Percentiles rank a stretch among this genome's conserved stretches.
These are phyloP conservation scores for Phytopythium chamaehyphon DNA, from an alignment of 352 stramenopile genomes.

Conservation along the genomic window DNA sequence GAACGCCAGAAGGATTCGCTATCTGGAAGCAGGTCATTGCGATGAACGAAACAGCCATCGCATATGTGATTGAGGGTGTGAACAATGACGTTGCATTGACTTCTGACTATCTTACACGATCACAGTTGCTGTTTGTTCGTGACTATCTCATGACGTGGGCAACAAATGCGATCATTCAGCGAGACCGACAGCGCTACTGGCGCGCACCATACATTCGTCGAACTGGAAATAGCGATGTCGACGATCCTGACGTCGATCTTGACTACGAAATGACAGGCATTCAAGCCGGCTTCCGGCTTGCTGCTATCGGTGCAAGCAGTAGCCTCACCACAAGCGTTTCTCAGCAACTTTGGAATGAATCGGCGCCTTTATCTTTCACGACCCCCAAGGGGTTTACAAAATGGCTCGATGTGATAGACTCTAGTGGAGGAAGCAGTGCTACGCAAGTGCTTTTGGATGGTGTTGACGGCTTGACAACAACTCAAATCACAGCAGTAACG, in stretches of 20 bases:
- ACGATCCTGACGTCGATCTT: slow-evolving; percentile 54
- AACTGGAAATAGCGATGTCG: slow-evolving; percentile 33
- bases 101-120: slow-evolving; percentile 49
- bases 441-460: slow-evolving; percentile 9
- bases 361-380: slow-evolving; percentile 33
- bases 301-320: slow-evolving; percentile 16
- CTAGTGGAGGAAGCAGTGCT: not conserved
- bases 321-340: slow-evolving; percentile 32
- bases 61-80: slow-evolving; percentile 44
- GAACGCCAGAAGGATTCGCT: slow-evolving; percentile 49
- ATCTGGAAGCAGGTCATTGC: slow-evolving; percentile 78
- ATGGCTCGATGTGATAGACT: slow-evolving; percentile 30
- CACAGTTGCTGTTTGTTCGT: slow-evolving; percentile 51
- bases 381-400: slow-evolving; percentile 41
- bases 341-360: slow-evolving; percentile 41
- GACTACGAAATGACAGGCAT: slow-evolving; percentile 42
- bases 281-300: slow-evolving; percentile 53
- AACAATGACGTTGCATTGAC: slow-evolving; percentile 55
- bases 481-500: slow-evolving; percentile 31
- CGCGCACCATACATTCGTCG: slow-evolving; percentile 37
- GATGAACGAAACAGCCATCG: slow-evolving; percentile 55
- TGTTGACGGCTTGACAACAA: slow-evolving; percentile 8
- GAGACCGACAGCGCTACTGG: slow-evolving; percentile 66
- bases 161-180: slow-evolving; percentile 28
- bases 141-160: slow-evolving; percentile 60